Evolutionary conservation across 2,329 filamentous ascomycete species (phyloP).

Genomic region (Aquanectria penicillioides): DNA sequence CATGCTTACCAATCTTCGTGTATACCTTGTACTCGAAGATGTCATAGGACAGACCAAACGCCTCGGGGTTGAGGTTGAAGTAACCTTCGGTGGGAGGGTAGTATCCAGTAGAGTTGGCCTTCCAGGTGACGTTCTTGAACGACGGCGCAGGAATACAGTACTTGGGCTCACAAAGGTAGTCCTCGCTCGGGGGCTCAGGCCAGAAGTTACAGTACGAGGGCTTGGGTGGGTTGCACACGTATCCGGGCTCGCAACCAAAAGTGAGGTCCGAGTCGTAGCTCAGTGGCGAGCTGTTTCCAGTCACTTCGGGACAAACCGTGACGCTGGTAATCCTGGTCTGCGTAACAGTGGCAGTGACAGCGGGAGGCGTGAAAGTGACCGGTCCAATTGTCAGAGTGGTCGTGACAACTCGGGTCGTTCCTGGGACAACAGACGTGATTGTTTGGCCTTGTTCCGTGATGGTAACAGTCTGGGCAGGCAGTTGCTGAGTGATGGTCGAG

Average conservation of each 20-base stretch:
- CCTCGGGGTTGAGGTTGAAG: conserved; percentile 70
- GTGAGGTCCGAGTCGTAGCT: conserved; percentile 54
- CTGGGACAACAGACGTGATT: conserved; percentile 42
- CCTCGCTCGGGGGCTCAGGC: conserved; percentile 54
- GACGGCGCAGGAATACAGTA: conserved; percentile 57
- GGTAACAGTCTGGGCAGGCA: conserved; percentile 44
- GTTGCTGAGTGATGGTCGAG: conserved; percentile 45
- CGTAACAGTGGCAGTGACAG: conserved; percentile 34
- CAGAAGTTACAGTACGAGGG: conserved; percentile 62
- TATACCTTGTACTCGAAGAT: conserved; percentile 66
- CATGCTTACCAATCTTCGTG: conserved; percentile 45
- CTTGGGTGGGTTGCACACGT: conserved; percentile 62
- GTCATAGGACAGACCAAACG: conserved; percentile 71
- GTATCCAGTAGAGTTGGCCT: conserved; percentile 56
- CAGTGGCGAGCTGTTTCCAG: conserved; percentile 47
- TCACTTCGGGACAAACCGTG: conserved; percentile 57
- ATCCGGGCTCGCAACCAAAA: conserved; percentile 65
- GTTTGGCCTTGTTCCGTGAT: conserved; percentile 44
- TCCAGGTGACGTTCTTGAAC: conserved; percentile 53
- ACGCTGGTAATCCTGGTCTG: conserved; percentile 43
- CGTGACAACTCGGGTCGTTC: conserved; percentile 42
- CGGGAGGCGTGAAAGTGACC: conserved; percentile 43
- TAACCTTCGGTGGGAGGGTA: conserved; percentile 64
- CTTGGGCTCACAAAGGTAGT: conserved; percentile 57
- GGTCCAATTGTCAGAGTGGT: conserved; percentile 43